Evolutionary conservation across 805 yeast genomes (phyloP).

Genomic region (Starmerella kuoi): DNA sequence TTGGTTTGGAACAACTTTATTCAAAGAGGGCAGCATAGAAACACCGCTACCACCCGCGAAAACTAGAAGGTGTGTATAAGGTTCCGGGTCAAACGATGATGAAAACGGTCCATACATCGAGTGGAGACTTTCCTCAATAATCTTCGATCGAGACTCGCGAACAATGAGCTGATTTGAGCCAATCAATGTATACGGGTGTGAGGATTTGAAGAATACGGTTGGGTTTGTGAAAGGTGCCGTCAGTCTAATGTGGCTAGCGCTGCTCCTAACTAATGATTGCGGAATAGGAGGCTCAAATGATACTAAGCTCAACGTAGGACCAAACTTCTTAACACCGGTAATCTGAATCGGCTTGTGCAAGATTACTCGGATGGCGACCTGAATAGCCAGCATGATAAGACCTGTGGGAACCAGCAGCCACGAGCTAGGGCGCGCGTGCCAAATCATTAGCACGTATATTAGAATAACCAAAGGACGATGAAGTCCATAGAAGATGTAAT

Average conservation of each 20-base stretch:
- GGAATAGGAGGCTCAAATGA: conserved; percentile 29
- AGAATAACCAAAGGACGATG: conserved; percentile 70
- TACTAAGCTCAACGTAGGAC: conserved; percentile 36
- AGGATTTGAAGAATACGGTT: conserved; percentile 32
- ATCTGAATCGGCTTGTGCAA: conserved; percentile 17
- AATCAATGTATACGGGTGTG: conserved; percentile 40
- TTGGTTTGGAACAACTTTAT: not conserved
- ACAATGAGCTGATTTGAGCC: conserved; percentile 32
- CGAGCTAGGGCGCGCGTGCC: conserved; percentile 72
- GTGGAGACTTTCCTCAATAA: conserved; percentile 23
- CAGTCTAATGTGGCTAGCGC: conserved; percentile 37
- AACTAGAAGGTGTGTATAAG: conserved; percentile 13
- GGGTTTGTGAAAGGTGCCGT: conserved; percentile 22
- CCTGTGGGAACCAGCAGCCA: conserved; percentile 46
- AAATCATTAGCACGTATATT: conserved; percentile 47
- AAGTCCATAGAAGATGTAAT: conserved; percentile 50
- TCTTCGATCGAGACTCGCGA: conserved; percentile 30
- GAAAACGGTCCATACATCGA: conserved; percentile 33
- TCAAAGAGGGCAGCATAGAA: conserved; percentile 17
- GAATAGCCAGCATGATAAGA: conserved; percentile 40
- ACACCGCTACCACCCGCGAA: conserved; percentile 25
- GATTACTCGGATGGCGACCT: conserved; percentile 41
- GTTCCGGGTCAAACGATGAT: conserved; percentile 22
- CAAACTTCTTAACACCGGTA: conserved; percentile 29
- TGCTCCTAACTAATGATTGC: conserved; percentile 28